phyloP scores from a whole-genome alignment of 495 filamentous ascomycete genomes.

The Viridothelium virens region DNA sequence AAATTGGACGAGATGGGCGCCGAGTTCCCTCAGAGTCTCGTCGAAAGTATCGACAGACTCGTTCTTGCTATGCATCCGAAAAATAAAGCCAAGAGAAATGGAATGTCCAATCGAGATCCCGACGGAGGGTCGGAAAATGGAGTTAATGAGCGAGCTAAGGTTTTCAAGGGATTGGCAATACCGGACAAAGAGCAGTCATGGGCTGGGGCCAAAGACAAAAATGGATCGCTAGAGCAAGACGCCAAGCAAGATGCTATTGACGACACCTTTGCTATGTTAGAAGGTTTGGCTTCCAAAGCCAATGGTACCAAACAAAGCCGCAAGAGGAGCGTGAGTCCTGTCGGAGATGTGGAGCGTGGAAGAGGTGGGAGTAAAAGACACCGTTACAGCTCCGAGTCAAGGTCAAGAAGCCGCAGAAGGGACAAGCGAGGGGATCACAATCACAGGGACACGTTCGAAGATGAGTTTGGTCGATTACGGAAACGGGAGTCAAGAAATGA shows the following conservation, averaged over 20 bases:
- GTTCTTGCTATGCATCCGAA: slow-evolving; percentile 86
- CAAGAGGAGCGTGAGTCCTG: slow-evolving; percentile 69
- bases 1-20: slow-evolving; percentile 66
- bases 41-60: slow-evolving; percentile 84
- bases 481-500: slow-evolving; percentile 40
- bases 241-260: slow-evolving; percentile 62
- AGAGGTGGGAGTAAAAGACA: slow-evolving; percentile 42
- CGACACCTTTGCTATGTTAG: slow-evolving; percentile 86
- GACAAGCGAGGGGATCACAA: slow-evolving; percentile 38
- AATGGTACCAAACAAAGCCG: slow-evolving; percentile 58
- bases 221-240: slow-evolving; percentile 27
- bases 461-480: slow-evolving; percentile 52
- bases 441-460: slow-evolving; percentile 46
- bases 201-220: slow-evolving; percentile 15
- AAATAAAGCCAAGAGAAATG: slow-evolving; percentile 47
- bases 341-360: slow-evolving; percentile 50
- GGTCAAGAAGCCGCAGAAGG: slow-evolving; percentile 42
- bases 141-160: slow-evolving; percentile 52
- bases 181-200: slow-evolving; percentile 62
- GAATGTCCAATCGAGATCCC: slow-evolving; percentile 16
- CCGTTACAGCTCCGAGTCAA: slow-evolving; percentile 48
- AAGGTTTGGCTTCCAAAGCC: slow-evolving; percentile 56
- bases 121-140: slow-evolving; percentile 32
- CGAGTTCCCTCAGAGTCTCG: slow-evolving; percentile 81
- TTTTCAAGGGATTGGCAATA: slow-evolving; percentile 84